Evolutionary conservation across 2,329 filamentous ascomycete species (phyloP), one percentile per base, ranked within the genome.

Genomic region (Pseudocercospora fijiensis): DNA sequence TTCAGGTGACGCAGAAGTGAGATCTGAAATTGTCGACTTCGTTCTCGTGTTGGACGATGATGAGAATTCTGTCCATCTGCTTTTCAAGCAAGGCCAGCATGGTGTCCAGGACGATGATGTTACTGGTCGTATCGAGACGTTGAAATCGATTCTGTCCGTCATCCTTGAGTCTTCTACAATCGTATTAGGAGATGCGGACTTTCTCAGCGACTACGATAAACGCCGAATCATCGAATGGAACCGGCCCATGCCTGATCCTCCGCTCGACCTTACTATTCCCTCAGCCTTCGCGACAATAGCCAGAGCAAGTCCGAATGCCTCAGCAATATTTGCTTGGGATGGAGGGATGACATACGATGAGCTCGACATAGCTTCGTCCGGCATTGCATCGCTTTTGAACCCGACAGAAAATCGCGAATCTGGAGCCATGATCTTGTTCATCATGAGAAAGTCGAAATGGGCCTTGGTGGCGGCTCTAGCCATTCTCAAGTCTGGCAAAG

Each of bases 391-490:
- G 18, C 41, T n/a, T 5, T 13, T 45, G 13, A 45, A 13, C 4
- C 2, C 16, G 7, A 7, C 16, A 45, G 18, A 8, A 13, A 45
- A 6, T 8, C n/a, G 10, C 6, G 41, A 18, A 45, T 1, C 16
- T 4, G 16, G 41, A 3, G 41, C 16, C 16, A 45, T 45, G 41
- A 13, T 45, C 7, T 45, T 45, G 13, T 45, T 45, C 41, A 45
- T n/a, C 7, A 45, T 45, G 41, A 45, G 4, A n/a, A 78, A 78
- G 67, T 76, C 74, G 28, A 62, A 64, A 4, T 77, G 73, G 59
- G 71, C 73, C 1, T 65, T 77, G 4, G 69, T 78, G 18, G 75
- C 76, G 1, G 76, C 76, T 72, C 73, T 78, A 6, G 73, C 74
- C 1, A 73, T 78, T 6, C 71, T 78, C 24, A 75, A 76, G 57